These are phyloP conservation scores for Phialemoniopsis sp. DNA, from an alignment of 2,329 filamentous ascomycete genomes.

Conservation along the genomic window DNA sequence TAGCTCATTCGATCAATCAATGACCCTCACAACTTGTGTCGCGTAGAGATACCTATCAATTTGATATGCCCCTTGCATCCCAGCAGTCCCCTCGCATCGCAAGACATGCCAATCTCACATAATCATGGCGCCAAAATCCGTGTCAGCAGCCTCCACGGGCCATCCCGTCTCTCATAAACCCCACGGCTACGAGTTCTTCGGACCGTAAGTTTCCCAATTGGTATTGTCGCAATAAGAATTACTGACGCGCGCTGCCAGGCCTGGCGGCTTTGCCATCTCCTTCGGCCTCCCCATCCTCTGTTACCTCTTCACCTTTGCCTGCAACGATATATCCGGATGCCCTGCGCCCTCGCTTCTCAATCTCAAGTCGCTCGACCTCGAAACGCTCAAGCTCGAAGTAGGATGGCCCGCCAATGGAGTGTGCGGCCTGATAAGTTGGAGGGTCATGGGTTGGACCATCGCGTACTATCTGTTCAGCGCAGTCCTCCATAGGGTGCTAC, in stretches of 20 bases:
- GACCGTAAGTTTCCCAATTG: conserved; percentile 34
- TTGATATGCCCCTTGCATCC: too few relatives aligned
- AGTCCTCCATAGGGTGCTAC: conserved; percentile 71
- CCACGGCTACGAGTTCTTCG: conserved; percentile 48
- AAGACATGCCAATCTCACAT: too few relatives aligned
- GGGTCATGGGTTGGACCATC: conserved; percentile 65
- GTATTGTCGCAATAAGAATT: background rate
- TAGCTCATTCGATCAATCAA: too few relatives aligned
- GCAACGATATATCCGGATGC: conserved; percentile 91
- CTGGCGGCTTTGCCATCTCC: conserved; percentile 73
- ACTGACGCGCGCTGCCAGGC: conserved; percentile 38
- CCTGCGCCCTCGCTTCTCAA: conserved; percentile 76
- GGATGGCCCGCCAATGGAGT: conserved; percentile 76
- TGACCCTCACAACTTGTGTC: too few relatives aligned
- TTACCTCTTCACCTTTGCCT: conserved; percentile 77
- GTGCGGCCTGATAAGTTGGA: conserved; percentile 63
- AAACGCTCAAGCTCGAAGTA: conserved; percentile 72
- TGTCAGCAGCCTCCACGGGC: too few relatives aligned
- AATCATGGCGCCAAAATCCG: too few relatives aligned
- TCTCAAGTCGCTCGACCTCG: conserved; percentile 66
- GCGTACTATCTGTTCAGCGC: conserved; percentile 77
- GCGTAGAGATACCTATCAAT: too few relatives aligned
- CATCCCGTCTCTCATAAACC: conserved; percentile 3
- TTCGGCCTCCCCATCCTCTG: conserved; percentile 76
- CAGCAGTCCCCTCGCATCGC: too few relatives aligned